These are phyloP conservation scores for Bipolaris victoriae DNA, from an alignment of 2,329 filamentous ascomycete genomes.

Conservation along the genomic window DNA sequence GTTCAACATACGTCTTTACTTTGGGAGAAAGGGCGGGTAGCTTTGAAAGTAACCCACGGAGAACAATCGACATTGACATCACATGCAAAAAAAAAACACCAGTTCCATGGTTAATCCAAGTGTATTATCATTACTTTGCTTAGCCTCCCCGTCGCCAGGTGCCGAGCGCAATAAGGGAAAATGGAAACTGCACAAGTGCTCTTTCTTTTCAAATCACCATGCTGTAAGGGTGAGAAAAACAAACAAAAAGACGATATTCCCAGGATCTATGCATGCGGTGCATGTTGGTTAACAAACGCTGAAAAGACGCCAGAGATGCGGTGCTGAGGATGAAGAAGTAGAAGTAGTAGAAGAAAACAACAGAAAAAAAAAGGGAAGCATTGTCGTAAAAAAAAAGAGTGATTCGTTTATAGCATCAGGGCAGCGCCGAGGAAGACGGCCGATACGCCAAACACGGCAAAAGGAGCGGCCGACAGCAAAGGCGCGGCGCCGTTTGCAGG, in stretches of 20 bases:
- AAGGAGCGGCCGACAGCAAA: slow-evolving; percentile 5
- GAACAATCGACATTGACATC: not conserved
- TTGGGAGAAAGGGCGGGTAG: not conserved
- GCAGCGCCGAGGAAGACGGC: slow-evolving; percentile 20
- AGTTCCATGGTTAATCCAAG: not conserved
- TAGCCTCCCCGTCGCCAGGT: not conserved
- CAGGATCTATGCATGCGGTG: slow-evolving; percentile 5
- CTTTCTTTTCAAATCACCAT: slow-evolving; percentile 1
- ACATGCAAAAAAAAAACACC: not conserved
- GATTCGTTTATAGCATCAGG: slow-evolving; percentile 17
- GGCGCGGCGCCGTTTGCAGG: slow-evolving; percentile 18
- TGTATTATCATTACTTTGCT: slow-evolving; percentile 13
- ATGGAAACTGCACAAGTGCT: not conserved
- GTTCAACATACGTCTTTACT: not conserved
- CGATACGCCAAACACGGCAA: slow-evolving; percentile 11
- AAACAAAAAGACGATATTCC: not conserved
- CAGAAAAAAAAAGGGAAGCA: no score
- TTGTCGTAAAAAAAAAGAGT: not conserved
- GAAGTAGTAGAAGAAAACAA: not conserved
- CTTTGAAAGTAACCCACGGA: no score
- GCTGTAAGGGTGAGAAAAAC: not conserved
- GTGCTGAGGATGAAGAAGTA: not conserved
- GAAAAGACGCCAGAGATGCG: slow-evolving; percentile 2
- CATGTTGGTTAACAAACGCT: not conserved
- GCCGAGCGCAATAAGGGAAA: not conserved